These are phyloP conservation scores for Aspergillus terreus DNA, from an alignment of 2,329 filamentous ascomycete species.

Conservation along the genomic window DNA sequence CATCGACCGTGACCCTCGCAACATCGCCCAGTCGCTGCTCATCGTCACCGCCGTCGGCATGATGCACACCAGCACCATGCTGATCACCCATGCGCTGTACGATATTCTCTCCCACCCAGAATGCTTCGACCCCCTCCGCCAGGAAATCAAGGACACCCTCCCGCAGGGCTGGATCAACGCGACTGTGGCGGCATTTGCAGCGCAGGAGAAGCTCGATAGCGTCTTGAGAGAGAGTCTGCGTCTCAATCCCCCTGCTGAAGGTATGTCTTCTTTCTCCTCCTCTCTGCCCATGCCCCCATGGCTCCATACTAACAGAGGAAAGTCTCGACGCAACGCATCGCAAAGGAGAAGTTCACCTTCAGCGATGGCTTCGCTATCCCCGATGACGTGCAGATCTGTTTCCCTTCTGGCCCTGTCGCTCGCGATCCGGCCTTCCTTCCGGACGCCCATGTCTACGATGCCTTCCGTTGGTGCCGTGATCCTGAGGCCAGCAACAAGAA, in stretches of 20 bases:
- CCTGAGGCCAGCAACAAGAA: constrained; percentile 11
- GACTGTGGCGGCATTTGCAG: constrained; percentile 16
- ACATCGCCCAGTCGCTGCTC: constrained; percentile 24
- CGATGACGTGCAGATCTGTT: constrained; percentile 24
- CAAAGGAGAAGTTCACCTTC: constrained; percentile 20
- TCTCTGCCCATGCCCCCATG: not conserved
- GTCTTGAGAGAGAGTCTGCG: constrained; percentile 29
- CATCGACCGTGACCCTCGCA: constrained; percentile 17
- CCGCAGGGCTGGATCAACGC: constrained; percentile 23
- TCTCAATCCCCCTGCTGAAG: constrained; percentile 24
- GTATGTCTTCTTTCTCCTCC: constrained; percentile 10
- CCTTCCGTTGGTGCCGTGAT: constrained; percentile 26
- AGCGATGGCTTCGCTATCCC: constrained; percentile 23
- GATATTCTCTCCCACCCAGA: constrained; percentile 50
- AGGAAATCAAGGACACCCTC: constrained; percentile 42
- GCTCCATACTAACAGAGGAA: not conserved
- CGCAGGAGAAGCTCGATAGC: constrained; percentile 23
- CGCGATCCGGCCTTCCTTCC: constrained; percentile 21
- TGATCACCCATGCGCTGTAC: constrained; percentile 45
- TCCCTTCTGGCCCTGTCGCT: constrained; percentile 26
- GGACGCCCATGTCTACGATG: constrained; percentile 21
- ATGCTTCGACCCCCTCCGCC: constrained; percentile 47
- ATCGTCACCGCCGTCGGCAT: constrained; percentile 24
- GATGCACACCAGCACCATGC: constrained; percentile 26
- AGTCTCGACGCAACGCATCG: constrained; percentile 29